Conservation (phyloP, 2,329 filamentous ascomycete species). For the Pestalotiopsis sp. region DNA sequence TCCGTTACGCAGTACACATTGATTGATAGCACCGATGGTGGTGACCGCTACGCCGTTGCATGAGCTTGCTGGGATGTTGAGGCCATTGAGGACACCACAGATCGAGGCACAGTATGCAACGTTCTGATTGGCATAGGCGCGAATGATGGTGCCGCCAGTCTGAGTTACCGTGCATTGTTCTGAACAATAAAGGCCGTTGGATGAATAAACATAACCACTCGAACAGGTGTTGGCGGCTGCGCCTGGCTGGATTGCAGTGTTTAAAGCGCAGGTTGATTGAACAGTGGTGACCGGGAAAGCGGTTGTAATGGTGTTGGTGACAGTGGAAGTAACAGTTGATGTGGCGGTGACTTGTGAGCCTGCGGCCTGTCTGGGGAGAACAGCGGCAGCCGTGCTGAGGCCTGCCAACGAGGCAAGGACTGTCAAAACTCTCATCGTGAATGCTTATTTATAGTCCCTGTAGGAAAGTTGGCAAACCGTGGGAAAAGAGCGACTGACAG, state of each 20-base stretch:
- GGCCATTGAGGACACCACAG: not conserved
- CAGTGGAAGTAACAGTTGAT: not conserved
- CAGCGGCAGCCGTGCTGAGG: not conserved
- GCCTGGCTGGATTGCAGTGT: not conserved
- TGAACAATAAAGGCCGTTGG: not conserved
- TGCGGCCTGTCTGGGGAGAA: not conserved
- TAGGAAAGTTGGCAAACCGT: not conserved
- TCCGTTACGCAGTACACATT: not conserved
- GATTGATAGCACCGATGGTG: not conserved
- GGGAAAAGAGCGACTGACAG: not conserved
- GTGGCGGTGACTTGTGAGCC: not conserved
- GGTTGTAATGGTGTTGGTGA: not conserved
- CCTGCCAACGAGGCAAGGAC: not conserved
- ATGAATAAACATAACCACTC: not conserved
- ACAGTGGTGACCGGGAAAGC: not conserved
- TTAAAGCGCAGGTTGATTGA: not conserved
- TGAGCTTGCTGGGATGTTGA: not conserved
- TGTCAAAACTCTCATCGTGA: conserved; percentile 2
- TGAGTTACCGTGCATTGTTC: not conserved
- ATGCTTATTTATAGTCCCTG: not conserved
- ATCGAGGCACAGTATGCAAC: not conserved
- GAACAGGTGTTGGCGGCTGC: not conserved
- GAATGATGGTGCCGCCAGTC: not conserved
- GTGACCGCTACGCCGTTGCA: not conserved
- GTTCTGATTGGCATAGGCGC: not conserved